phyloP scores from a whole-genome alignment of 2,329 filamentous ascomycete genomes.

The Claviceps sorghi region DNA sequence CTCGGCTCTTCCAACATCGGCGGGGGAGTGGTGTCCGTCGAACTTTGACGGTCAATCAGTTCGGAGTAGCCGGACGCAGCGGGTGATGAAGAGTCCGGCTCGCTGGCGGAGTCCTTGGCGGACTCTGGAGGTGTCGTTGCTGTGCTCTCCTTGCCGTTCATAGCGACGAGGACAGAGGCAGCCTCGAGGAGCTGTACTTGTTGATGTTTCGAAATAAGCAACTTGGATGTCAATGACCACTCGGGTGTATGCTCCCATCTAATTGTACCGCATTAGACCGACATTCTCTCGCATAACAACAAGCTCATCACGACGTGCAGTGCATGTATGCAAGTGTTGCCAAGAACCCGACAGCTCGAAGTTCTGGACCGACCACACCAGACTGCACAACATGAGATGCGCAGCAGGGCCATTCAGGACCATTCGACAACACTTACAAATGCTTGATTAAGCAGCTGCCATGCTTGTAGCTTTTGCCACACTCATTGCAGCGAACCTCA shows the following conservation, averaged over 20 bases:
- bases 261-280: slow-evolving; percentile 13
- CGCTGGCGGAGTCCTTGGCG: slow-evolving; percentile 56
- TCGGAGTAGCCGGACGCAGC: slow-evolving; percentile 71
- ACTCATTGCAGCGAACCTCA: slow-evolving; percentile 92
- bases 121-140: slow-evolving; percentile 51
- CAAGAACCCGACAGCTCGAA: neutral
- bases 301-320: neutral
- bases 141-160: slow-evolving; percentile 50
- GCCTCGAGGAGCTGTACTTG: slow-evolving; percentile 96
- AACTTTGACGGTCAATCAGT: slow-evolving; percentile 63
- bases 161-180: slow-evolving; percentile 85
- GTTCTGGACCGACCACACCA: neutral
- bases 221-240: slow-evolving; percentile 93
- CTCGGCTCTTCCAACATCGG: slow-evolving; percentile 55
- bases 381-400: neutral
- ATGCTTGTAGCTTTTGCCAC: slow-evolving; percentile 99
- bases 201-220: slow-evolving; percentile 98
- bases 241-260: slow-evolving; percentile 99
- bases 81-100: slow-evolving; percentile 69
- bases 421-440: slow-evolving; percentile 66
- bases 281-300: neutral
- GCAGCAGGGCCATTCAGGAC: slow-evolving; percentile 24
- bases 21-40: slow-evolving; percentile 82
- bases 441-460: slow-evolving; percentile 99
- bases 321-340: neutral